Conservation (phyloP, 1,284 basidiomycete species). For the Wallemia hederae region DNA sequence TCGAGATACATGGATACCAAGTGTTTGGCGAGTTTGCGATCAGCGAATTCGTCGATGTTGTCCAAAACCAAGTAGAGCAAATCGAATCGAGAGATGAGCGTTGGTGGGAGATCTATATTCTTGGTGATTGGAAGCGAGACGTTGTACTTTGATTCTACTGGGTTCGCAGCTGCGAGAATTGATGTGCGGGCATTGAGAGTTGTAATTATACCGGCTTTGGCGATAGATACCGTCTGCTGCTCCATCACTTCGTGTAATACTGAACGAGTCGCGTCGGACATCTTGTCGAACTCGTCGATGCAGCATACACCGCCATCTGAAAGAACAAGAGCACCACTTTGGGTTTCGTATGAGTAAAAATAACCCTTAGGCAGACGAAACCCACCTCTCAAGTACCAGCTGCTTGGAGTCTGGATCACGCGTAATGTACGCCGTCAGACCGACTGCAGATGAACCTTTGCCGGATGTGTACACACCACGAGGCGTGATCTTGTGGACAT, state of each 20-base stretch:
- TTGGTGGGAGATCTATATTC: conserved; percentile 74
- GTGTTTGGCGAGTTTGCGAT: conserved; percentile 73
- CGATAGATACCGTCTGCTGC: conserved; percentile 98
- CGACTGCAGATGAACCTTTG: conserved; percentile 91
- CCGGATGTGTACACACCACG: conserved; percentile 89
- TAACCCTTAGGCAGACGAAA: background rate
- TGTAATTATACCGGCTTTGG: conserved; percentile 98
- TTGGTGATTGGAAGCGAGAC: conserved; percentile 56
- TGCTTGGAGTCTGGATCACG: conserved; percentile 94
- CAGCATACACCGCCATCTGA: conserved; percentile 96
- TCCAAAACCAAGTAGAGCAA: conserved; percentile 91
- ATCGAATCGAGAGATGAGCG: conserved; percentile 91
- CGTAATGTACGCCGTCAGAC: conserved; percentile 91
- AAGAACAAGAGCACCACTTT: conserved; percentile 73
- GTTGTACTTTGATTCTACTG: conserved; percentile 86
- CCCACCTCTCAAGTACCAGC: conserved; percentile 70
- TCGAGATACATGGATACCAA: conserved; percentile 80
- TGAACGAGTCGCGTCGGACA: conserved; percentile 85
- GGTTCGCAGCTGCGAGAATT: conserved; percentile 87
- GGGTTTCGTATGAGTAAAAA: background rate
- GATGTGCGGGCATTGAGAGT: conserved; percentile 92
- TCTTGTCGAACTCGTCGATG: conserved; percentile 98
- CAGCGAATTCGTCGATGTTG: conserved; percentile 64
- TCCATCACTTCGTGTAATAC: conserved; percentile 99
- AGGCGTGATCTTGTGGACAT: conserved; percentile 94